Evolutionary conservation across 805 yeast genomes (phyloP), one percentile per base, ranked within the genome.

Genomic region (Starmerella kuoi): DNA sequence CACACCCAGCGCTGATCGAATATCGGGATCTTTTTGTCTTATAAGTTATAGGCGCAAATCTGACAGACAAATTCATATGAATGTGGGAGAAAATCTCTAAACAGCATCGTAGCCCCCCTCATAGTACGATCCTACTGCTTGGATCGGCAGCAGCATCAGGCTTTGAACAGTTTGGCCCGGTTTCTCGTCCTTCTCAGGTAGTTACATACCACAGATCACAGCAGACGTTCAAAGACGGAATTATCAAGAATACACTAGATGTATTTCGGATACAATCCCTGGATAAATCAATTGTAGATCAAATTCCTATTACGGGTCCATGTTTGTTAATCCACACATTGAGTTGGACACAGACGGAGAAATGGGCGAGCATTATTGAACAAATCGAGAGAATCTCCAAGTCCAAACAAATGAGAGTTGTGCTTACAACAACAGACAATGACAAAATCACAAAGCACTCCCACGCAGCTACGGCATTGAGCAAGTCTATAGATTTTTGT

Each of bases 401-500:
- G 28, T 14, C 12, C 14, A 25, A 25, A 14, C 12, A 25, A 9
- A 11, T 9, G 12, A 23, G 26, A 7, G 22, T 41, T 4, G 9
- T 47, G 11, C 9, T 47, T 3, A 45, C 44, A 3, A 38, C 43
- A 15, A 23, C 27, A 5, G 37, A 39, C 15, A 31, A 20, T 26
- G 25, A 9, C 5, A 17, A 17, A n/a, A 28, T 34, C 17, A 18
- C 18, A 6, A 18, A 18, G 38, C 2, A 15, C 5, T 24, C 30
- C 27, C 33, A 20, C 14, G 35, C 45, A 2, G 35, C 44, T 4
- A 40, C 45, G 2, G 34, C 31, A 31, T 39, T 48, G 7, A 35
- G 40, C 34, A 17, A 17, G 3, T 28, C 24, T 2, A 14, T 45
- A 22, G 51, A 48, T 22, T 18, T 31, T 18, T 45, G 51, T 35